These are phyloP conservation scores for Hanseniaspora vineae DNA, from an alignment of 805 yeast genomes.

Conservation along the genomic window DNA sequence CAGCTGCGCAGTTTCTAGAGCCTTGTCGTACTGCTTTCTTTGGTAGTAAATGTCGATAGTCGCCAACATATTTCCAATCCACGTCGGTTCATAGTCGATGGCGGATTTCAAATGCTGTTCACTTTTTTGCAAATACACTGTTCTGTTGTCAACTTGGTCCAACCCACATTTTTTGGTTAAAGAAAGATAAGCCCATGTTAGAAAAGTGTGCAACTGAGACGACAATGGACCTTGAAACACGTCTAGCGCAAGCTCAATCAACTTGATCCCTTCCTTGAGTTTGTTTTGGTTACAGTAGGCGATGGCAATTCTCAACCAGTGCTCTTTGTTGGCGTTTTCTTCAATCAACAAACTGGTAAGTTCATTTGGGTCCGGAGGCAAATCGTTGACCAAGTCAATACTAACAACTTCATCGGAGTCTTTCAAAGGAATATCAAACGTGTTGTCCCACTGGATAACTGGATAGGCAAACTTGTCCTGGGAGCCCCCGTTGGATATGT, in stretches of 20 bases:
- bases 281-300: slow-evolving; percentile 60
- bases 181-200: slow-evolving; percentile 61
- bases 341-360: slow-evolving; percentile 64
- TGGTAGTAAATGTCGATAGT: slow-evolving; percentile 53
- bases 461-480: neutral
- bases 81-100: slow-evolving; percentile 30
- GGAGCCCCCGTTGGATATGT: too few relatives aligned
- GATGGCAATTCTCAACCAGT: slow-evolving; percentile 74
- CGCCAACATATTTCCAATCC: slow-evolving; percentile 44
- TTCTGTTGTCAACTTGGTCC: slow-evolving; percentile 14
- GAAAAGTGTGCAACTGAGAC: slow-evolving; percentile 46
- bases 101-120: slow-evolving; percentile 36
- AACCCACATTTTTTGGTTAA: slow-evolving; percentile 23
- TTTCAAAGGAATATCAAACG: slow-evolving; percentile 52
- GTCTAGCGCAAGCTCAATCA: slow-evolving; percentile 47
- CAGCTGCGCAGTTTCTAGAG: slow-evolving; percentile 54
- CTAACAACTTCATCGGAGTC: slow-evolving; percentile 68
- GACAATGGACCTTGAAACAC: slow-evolving; percentile 21
- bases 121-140: slow-evolving; percentile 27
- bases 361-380: slow-evolving; percentile 84
- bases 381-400: slow-evolving; percentile 64
- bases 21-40: slow-evolving; percentile 54
- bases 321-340: slow-evolving; percentile 62
- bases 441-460: slow-evolving; percentile 19
- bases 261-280: slow-evolving; percentile 47